These are phyloP conservation scores for Cytospora paraplurivora DNA, from an alignment of 2,329 filamentous ascomycete species.

Conservation along the genomic window DNA sequence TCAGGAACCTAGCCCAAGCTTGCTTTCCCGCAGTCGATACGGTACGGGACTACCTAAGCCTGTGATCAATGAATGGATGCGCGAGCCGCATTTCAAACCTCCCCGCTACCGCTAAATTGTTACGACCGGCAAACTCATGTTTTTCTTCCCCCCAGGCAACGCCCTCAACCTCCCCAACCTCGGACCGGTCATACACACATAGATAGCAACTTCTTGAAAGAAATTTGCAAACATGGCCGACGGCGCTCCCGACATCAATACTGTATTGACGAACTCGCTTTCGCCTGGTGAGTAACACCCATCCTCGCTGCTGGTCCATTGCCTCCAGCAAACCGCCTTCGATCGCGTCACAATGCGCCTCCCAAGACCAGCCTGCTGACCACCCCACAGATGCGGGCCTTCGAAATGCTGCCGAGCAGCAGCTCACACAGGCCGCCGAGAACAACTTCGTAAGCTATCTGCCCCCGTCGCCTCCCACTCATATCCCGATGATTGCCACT, in stretches of 20 bases:
- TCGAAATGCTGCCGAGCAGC: slow-evolving; percentile 90
- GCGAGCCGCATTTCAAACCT: slow-evolving; percentile 25
- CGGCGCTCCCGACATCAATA: slow-evolving; percentile 86
- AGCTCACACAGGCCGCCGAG: slow-evolving; percentile 89
- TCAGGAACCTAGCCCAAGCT: slow-evolving; percentile 24
- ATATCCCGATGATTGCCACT: slow-evolving; percentile 25
- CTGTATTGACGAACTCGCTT: slow-evolving; percentile 95
- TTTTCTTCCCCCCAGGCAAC: slow-evolving; percentile 28
- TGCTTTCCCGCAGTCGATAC: slow-evolving; percentile 12
- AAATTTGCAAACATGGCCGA: slow-evolving; percentile 58
- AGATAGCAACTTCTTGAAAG: slow-evolving; percentile 19
- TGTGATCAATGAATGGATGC: slow-evolving; percentile 17
- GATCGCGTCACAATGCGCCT: slow-evolving; percentile 26
- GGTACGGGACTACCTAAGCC: slow-evolving; percentile 10
- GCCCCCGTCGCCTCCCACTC: slow-evolving; percentile 31
- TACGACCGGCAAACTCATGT: slow-evolving; percentile 29
- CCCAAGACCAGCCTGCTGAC: slow-evolving; percentile 35
- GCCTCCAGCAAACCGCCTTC: slow-evolving; percentile 19
- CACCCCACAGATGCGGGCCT: slow-evolving; percentile 73
- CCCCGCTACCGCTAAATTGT: slow-evolving; percentile 27
- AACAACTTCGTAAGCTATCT: slow-evolving; percentile 79
- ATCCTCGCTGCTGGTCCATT: slow-evolving; percentile 22
- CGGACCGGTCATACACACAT: slow-evolving; percentile 35
- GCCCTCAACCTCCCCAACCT: slow-evolving; percentile 16
- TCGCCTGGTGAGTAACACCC: slow-evolving; percentile 73